Evolutionary conservation across 1,139 yeast genomes (phyloP).

Genomic region (Ogataea hybrid): DNA sequence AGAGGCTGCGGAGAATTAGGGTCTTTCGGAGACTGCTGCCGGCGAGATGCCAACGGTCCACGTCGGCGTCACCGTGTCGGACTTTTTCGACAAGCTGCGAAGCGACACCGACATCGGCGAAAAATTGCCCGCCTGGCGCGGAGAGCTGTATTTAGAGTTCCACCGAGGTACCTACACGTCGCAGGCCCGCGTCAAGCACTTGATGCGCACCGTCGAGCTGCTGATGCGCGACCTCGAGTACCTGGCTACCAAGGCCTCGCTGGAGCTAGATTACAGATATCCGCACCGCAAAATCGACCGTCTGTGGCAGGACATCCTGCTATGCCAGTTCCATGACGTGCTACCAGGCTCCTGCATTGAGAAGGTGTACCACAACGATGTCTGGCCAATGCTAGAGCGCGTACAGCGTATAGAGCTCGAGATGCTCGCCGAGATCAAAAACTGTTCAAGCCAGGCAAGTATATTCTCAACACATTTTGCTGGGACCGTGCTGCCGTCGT

Average conservation of each 20-base stretch:
- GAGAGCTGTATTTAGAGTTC: constrained; percentile 91
- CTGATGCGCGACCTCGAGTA: constrained; percentile 83
- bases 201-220: constrained; percentile 76
- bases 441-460: constrained; percentile 39
- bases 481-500: constrained; percentile 65
- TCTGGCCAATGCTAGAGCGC: constrained; percentile 69
- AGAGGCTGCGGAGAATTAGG: constrained; percentile 90
- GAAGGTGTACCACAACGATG: constrained; percentile 89
- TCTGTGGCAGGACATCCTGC: constrained; percentile 83
- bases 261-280: constrained; percentile 56
- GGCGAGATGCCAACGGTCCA: constrained; percentile 74
- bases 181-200: constrained; percentile 80
- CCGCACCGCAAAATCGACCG: constrained; percentile 66
- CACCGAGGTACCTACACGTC: constrained; percentile 97
- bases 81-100: constrained; percentile 69
- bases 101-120: constrained; percentile 62
- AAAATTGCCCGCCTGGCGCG: constrained; percentile 81
- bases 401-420: constrained; percentile 53
- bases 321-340: constrained; percentile 96
- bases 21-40: constrained; percentile 79
- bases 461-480: constrained; percentile 57
- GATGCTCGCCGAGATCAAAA: constrained; percentile 48
- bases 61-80: constrained; percentile 73
- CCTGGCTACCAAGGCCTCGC: constrained; percentile 73
- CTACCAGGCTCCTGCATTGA: constrained; percentile 96